These are phyloP conservation scores for Salvia splendens DNA, from an alignment of 257 asterid genomes.

Conservation along the genomic window DNA sequence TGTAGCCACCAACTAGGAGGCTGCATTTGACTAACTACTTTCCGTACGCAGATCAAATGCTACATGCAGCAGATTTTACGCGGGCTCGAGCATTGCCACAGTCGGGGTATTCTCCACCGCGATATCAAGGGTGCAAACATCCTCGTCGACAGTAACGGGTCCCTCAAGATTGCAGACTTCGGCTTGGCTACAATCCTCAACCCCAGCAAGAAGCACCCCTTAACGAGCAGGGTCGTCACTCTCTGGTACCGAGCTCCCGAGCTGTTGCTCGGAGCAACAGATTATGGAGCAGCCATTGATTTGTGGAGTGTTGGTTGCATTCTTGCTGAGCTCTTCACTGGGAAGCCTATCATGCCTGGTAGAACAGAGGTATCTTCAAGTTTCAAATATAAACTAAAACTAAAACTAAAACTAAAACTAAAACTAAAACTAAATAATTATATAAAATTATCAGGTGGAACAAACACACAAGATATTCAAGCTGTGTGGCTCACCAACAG, in stretches of 20 bases:
- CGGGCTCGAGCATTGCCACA: conserved; percentile 89
- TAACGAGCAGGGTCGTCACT: conserved; percentile 93
- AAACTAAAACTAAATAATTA: neutral
- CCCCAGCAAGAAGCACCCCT: conserved; percentile 60
- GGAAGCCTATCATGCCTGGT: conserved; percentile 96
- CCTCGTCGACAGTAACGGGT: conserved; percentile 68
- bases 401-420: neutral
- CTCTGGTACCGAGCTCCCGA: conserved; percentile 98
- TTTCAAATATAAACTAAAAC: neutral
- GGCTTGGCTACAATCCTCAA: conserved; percentile 70
- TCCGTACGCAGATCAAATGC: conserved; percentile 67
- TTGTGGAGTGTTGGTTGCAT: conserved; percentile 95
- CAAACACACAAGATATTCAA: conserved; percentile 95
- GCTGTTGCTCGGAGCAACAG: conserved; percentile 81
- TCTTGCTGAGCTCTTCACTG: conserved; percentile 78
- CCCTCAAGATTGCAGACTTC: conserved; percentile 74
- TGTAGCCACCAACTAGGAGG: too few species aligned
- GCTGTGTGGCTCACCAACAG: conserved; percentile 92
- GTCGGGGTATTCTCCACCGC: conserved; percentile 79
- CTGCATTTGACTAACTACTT: neutral
- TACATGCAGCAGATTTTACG: conserved; percentile 69
- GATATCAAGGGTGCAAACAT: conserved; percentile 95
- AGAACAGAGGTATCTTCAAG: conserved; percentile 73
- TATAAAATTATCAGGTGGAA: conserved; percentile 57
- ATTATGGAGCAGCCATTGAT: conserved; percentile 77